Conservation (phyloP, 345 rosid genomes). For the Noccaea bulbosa region DNA sequence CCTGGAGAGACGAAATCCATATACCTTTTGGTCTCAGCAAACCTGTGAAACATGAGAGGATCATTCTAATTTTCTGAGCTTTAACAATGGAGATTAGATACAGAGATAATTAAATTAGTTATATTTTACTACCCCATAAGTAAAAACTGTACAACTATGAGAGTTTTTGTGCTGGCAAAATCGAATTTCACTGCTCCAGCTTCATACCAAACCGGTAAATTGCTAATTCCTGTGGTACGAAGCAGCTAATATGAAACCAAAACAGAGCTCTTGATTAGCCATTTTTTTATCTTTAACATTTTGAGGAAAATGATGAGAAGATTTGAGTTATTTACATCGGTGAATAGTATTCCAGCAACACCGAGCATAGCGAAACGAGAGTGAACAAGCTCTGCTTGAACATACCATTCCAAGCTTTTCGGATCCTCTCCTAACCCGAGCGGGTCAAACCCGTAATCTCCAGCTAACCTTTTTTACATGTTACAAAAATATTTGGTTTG, state of each 20-base stretch:
- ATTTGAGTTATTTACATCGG: slow-evolving; percentile 56
- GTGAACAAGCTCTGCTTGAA: slow-evolving; percentile 94
- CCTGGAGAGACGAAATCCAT: slow-evolving; percentile 87
- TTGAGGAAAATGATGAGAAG: background rate
- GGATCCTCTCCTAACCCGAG: slow-evolving; percentile 94
- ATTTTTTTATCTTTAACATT: background rate
- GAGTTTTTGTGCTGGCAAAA: slow-evolving; percentile 72
- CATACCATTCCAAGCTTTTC: slow-evolving; percentile 90
- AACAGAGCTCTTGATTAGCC: background rate
- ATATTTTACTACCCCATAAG: slow-evolving; percentile 76
- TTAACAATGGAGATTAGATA: background rate
- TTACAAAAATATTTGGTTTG: background rate
- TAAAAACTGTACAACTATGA: slow-evolving; percentile 69
- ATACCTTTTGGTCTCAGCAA: slow-evolving; percentile 85
- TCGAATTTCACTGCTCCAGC: slow-evolving; percentile 84
- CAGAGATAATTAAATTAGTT: background rate
- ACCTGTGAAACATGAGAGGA: slow-evolving; percentile 45
- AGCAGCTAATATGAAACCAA: slow-evolving; percentile 58
- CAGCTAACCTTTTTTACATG: slow-evolving; percentile 57
- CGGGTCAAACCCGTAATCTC: slow-evolving; percentile 94
- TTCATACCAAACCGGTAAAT: slow-evolving; percentile 93
- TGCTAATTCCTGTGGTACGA: slow-evolving; percentile 66
- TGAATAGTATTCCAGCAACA: slow-evolving; percentile 88
- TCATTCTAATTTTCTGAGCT: background rate
- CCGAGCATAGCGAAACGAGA: slow-evolving; percentile 95